Evolutionary conservation across 345 rosid genomes (phyloP).

Genomic region (Eucalyptus cloeziana): DNA sequence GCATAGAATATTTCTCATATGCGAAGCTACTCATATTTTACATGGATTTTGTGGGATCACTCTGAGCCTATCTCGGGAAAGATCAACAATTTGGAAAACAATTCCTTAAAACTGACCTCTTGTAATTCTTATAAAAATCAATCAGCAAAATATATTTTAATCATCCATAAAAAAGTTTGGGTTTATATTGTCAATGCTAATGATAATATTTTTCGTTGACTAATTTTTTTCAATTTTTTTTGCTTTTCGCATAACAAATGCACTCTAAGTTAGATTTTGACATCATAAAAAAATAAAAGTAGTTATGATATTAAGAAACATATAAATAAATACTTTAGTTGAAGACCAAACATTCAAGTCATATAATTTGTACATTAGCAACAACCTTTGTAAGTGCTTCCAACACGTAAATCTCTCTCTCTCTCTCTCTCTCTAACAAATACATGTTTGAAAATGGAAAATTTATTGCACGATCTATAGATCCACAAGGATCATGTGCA

Average conservation of each 20-base stretch:
- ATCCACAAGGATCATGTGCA: not conserved
- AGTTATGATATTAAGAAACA: too few relatives aligned
- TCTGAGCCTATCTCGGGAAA: not conserved
- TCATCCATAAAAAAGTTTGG: not conserved
- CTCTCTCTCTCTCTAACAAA: not conserved
- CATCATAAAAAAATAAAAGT: not conserved
- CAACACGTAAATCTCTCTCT: not conserved
- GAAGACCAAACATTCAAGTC: too few relatives aligned
- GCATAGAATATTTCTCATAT: not conserved
- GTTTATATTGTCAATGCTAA: not conserved
- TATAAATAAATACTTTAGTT: too few relatives aligned
- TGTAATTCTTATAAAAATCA: not conserved
- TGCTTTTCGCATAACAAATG: not conserved
- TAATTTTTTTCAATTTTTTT: not conserved
- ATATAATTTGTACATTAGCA: not conserved
- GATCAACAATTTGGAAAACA: not conserved
- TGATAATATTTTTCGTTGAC: not conserved
- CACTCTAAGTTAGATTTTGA: not conserved
- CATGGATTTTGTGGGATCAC: not conserved
- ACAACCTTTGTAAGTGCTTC: not conserved
- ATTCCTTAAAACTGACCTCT: not conserved
- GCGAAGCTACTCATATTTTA: not conserved
- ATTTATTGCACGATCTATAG: not conserved
- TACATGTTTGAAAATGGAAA: not conserved
- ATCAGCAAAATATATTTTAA: not conserved